phyloP scores from a whole-genome alignment of 768 basidiomycete species.

The Inosperma sp. region DNA sequence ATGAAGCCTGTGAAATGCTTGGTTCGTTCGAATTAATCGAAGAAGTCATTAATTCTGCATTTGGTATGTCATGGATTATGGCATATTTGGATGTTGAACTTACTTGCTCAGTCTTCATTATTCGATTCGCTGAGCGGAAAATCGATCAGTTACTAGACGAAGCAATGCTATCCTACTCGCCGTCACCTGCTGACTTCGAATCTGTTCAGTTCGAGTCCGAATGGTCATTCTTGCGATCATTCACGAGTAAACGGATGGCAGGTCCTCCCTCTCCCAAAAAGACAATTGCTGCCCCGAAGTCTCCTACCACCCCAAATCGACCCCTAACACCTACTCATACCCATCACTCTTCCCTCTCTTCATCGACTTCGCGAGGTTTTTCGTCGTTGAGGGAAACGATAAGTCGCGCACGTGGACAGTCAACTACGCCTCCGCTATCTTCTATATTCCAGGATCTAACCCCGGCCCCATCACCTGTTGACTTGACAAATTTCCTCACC shows the following conservation, averaged over 20 bases:
- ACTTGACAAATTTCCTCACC: constrained; percentile 76
- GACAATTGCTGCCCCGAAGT: constrained; percentile 36
- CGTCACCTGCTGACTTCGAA: constrained; percentile 74
- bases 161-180: constrained; percentile 76
- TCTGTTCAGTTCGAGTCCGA: constrained; percentile 92
- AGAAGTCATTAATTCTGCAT: constrained; percentile 91
- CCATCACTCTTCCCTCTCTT: constrained; percentile 35
- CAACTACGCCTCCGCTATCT: constrained; percentile 44
- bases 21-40: constrained; percentile 83
- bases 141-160: constrained; percentile 85
- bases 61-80: constrained; percentile 52
- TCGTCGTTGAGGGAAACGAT: constrained; percentile 68
- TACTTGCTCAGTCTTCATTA: constrained; percentile 79
- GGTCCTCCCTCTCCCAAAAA: constrained; percentile 30
- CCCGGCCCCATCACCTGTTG: constrained; percentile 41
- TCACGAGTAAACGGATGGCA: constrained; percentile 58
- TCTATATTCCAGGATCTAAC: constrained; percentile 46
- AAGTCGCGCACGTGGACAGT: constrained; percentile 44
- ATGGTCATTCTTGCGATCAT: constrained; percentile 85
- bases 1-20: constrained; percentile 74
- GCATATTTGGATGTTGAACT: background rate
- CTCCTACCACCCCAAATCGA: constrained; percentile 47
- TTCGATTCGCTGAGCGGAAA: constrained; percentile 83
- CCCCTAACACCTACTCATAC: constrained; percentile 52
- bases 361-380: constrained; percentile 50